phyloP scores from a whole-genome alignment of 179 eudicot genomes.

The Amaranthus tricolor region DNA sequence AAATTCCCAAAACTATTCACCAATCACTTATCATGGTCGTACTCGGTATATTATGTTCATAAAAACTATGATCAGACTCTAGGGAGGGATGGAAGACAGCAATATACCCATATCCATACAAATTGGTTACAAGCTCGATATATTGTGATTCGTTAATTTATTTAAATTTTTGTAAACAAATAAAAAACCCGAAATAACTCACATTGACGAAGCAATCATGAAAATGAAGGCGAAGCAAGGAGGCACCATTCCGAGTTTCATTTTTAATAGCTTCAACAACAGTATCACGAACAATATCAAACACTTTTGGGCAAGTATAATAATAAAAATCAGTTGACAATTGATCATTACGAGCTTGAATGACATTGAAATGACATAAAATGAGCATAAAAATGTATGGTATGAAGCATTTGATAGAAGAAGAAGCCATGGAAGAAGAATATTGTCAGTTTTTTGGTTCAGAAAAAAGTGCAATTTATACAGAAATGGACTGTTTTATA shows the following conservation, averaged over 20 bases:
- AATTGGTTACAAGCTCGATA: too few species aligned
- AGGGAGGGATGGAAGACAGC: too few species aligned
- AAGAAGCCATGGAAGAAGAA: slow-evolving; percentile 11
- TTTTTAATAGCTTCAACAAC: slow-evolving; percentile 32
- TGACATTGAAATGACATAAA: not conserved
- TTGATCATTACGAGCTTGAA: slow-evolving; percentile 4
- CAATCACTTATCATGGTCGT: too few species aligned
- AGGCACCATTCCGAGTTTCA: slow-evolving; percentile 41
- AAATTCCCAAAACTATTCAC: too few species aligned
- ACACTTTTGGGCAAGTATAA: slow-evolving; percentile 31
- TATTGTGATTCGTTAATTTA: too few species aligned
- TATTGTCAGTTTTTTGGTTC: slow-evolving; percentile 4
- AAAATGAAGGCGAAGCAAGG: slow-evolving; percentile 44
- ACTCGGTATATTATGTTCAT: too few species aligned
- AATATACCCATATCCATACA: too few species aligned
- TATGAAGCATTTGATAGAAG: slow-evolving; percentile 3
- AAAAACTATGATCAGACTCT: too few species aligned
- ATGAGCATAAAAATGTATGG: slow-evolving; percentile 10
- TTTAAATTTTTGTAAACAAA: not conserved
- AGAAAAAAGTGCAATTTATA: slow-evolving; percentile 4
- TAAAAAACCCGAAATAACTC: not conserved
- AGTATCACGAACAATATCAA: slow-evolving; percentile 25
- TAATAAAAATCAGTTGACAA: slow-evolving; percentile 33
- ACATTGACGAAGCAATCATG: slow-evolving; percentile 48
- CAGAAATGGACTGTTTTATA: not conserved